Conservation (phyloP, 192 early-diverging fungal genomes). For the Chytriomyces sp. region DNA sequence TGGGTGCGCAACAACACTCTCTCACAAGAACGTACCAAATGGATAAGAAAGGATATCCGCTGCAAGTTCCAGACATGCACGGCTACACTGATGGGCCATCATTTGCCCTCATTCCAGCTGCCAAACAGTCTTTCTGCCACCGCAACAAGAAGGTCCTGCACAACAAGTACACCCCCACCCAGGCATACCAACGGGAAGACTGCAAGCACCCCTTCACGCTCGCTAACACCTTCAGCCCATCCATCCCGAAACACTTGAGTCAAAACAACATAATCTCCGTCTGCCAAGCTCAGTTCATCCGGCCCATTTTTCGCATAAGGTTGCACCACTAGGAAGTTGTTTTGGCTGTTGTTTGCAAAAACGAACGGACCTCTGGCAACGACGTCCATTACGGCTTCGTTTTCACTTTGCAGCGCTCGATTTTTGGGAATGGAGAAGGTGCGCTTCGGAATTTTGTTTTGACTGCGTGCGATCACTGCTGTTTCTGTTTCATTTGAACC, state of each 20-base stretch:
- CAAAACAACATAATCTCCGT: conserved; percentile 30
- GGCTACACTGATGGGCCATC: not conserved
- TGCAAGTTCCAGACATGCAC: not conserved
- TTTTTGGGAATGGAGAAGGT: conserved; percentile 24
- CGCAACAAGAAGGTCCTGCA: not conserved
- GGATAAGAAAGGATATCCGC: too few relatives aligned
- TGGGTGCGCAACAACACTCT: too few relatives aligned
- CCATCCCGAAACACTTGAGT: conserved; percentile 43
- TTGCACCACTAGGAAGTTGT: conserved; percentile 40
- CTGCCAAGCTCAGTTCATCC: conserved; percentile 45
- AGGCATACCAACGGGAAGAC: conserved; percentile 49
- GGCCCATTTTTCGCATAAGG: conserved; percentile 31
- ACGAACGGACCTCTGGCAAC: conserved; percentile 32
- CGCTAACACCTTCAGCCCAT: conserved; percentile 48
- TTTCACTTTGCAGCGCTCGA: conserved; percentile 9
- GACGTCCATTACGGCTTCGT: conserved; percentile 18
- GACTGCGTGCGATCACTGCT: conserved; percentile 12
- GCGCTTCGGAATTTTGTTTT: conserved; percentile 27
- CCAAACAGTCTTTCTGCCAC: too few relatives aligned
- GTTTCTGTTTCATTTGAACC: not conserved
- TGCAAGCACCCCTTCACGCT: conserved; percentile 45
- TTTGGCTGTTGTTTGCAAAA: conserved; percentile 30
- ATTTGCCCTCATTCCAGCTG: too few relatives aligned
- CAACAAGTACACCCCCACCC: conserved; percentile 46
- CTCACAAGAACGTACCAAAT: too few relatives aligned